Evolutionary conservation across 2,329 filamentous ascomycete species (phyloP), one percentile per base, ranked within the genome.

Genomic region (Ceratocystiopsis minuta): DNA sequence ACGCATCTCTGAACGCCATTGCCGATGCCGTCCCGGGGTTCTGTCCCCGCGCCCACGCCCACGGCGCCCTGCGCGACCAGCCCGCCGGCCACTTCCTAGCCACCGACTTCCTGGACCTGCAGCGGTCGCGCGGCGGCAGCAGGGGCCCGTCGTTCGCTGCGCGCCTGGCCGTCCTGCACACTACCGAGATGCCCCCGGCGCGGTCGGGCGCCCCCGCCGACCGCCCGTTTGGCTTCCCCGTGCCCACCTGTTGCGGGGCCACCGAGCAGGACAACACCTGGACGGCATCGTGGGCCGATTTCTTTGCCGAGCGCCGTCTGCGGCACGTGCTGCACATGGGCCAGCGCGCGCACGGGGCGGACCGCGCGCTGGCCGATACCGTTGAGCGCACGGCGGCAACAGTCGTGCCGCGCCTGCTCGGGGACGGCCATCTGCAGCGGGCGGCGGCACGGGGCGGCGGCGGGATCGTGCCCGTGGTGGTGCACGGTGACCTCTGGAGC

Each of bases 401-500:
- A 9, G 79, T 94, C 0, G 82, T 94, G 1, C 84, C 85, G 1
- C 62, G 78, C 1, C 60, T 95, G n/a, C 62, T 95, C 13, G 75
- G 78, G 0, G 75, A 83, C 41, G 66, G 61, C 0, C 73, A 77
- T 53, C 57, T 92, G 12, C 43, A 37, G 32, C 45, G 38, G 16
- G 43, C 41, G 33, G 18, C 18, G 16, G n/a, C 18, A 31, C 62
- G 72, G 38, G 70, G 67, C 0, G 46, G 48, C 36, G 45, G 43
- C 2, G n/a, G 37, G 6, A 67, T 90, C 20, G 64, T 57, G n/a
- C 85, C 87, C 0, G 86, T 90, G 0, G 71, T 93, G 6, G 66
- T 94, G 0, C 88, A 96, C 54, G 88, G 88, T 1, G 87, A 95
- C 60, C 59, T 95, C n/a, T 95, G 88, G 88, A 81, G 76, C 49